A percentile compares a stretch with the other conserved stretches of the same genome.
Conservation (phyloP, 768 basidiomycete genomes). For the Cubamyces lactineus region DNA sequence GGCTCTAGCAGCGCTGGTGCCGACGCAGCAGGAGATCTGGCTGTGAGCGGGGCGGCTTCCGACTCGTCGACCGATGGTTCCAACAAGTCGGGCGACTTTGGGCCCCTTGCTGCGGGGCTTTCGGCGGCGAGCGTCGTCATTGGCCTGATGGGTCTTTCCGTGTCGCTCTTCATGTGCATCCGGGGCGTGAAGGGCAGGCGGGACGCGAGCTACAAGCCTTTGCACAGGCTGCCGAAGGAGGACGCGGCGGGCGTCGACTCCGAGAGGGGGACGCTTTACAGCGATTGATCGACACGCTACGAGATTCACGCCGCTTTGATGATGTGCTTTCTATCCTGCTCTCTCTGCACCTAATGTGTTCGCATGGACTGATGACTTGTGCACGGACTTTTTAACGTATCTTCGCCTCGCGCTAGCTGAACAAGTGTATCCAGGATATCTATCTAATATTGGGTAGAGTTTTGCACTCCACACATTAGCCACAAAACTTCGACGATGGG, state of each 20-base stretch:
- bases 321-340: background rate
- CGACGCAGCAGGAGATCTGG: background rate
- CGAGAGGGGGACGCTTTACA: background rate
- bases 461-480: too few relatives aligned
- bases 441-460: too few relatives aligned
- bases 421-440: too few relatives aligned
- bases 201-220: conserved; percentile 1
- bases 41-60: background rate
- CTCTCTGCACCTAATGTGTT: too few relatives aligned
- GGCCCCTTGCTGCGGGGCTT: background rate
- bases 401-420: too few relatives aligned
- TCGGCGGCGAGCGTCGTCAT: conserved; percentile 6
- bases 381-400: too few relatives aligned
- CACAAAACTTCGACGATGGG: too few relatives aligned
- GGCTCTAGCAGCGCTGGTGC: background rate
- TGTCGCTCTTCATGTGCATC: conserved; percentile 2
- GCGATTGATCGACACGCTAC: background rate
- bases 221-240: conserved; percentile 4
- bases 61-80: background rate
- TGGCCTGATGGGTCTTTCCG: background rate
- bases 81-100: background rate
- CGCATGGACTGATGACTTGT: too few relatives aligned
- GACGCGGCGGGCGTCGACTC: background rate
- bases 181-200: background rate
- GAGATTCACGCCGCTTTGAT: background rate